Base-by-base conservation (phyloP, 1,284 basidiomycete species). In the Ganoderma resinaceum region DNA sequence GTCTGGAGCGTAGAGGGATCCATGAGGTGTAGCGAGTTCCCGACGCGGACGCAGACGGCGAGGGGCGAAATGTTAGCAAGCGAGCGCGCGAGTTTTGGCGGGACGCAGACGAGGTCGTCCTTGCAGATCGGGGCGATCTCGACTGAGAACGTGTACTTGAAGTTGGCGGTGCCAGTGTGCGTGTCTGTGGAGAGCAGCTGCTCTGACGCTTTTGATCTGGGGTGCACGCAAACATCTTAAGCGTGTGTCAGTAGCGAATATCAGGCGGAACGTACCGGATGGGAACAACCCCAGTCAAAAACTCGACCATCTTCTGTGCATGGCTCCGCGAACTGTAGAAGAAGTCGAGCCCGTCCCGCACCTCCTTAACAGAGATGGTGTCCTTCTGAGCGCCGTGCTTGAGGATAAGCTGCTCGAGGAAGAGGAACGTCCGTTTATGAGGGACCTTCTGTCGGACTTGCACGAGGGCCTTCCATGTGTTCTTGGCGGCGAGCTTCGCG, bases 321-420 rank as follows among this genome's bases (percentile, higher is more conserved):
- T 96, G 95, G 78, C 92, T 94, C 70, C 96, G 87, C 69, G 92
- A 91, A 46, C 92, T 89, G 82, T 97, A 99, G 83, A 97, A 99
- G 80, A 99, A 99, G 81, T 99, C 97, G 42, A 99, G 85, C 4
- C 98, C 97, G 78, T 99, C 97, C 74, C 91, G 89, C 74, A 94
- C 95, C 80, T 99, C 98, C 79, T 94, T 94, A 68, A 99, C 91
- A 1, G 90, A 93, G 49, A 97, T 93, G 2, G 97, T 98, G 75
- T 99, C 97, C 81, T 97, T 97, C 84, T 99, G 97, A 1, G 96
- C 96, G 73, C 93, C 93, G 79, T 99, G 95, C 81, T 98, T 99
- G 77, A 99, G 85, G 78, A 99, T 98, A 72, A 99, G 88, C 80
- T 99, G 98, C 82, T 99, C 97, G 70, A 99, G 90, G 85, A 94